Base-by-base conservation (phyloP, 345 rosid genomes). In the Arabis hirsuta region DNA sequence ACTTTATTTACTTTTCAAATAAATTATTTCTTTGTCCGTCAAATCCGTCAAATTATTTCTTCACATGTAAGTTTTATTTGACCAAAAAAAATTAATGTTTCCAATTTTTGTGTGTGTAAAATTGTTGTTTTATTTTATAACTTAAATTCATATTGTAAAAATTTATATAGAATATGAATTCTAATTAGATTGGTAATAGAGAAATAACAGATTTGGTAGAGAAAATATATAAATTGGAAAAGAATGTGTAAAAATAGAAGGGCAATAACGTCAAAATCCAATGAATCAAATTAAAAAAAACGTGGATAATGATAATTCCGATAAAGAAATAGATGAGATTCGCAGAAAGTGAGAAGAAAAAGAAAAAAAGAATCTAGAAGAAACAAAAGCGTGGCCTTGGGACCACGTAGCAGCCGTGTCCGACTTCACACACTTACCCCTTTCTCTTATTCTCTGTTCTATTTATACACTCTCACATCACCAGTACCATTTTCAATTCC, bases 361-460 rank as follows among this genome's bases (percentile, higher is more conserved):
- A 42, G 2, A 13, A n/a, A 9, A 46, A 64, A 34, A 27, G 65
- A 39, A 65, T 65, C 71, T 57, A 55, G 76, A 62, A 62, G n/a
- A 11, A 51, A 63, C 46, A 44, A 48, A 67, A 67, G 41, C 64
- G 38, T 67, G 41, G 13, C 4, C 24, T 16, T 50, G 34, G 64
- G 69, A 58, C 79, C 74, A 68, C 63, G 56, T 68, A 44, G 64
- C 56, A 68, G 64, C 68, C 69, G 79, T 51, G 74, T 68, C 32
- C 63, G 19, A 59, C 64, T 60, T 67, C 63, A 59, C 55, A 50
- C 29, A 47, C 61, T 4, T 34, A 6, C 48, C 13, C 11, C 47
- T 31, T 7, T 34, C 39, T 36, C 10, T 32, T 7, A 22, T 36
- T 11, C 7, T 14, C 1, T 60, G 32, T 29, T 42, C 54, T 68